Evolutionary conservation across 805 yeast species (phyloP), one percentile per base, ranked within the genome.

Genomic region (Candida ulmi): DNA sequence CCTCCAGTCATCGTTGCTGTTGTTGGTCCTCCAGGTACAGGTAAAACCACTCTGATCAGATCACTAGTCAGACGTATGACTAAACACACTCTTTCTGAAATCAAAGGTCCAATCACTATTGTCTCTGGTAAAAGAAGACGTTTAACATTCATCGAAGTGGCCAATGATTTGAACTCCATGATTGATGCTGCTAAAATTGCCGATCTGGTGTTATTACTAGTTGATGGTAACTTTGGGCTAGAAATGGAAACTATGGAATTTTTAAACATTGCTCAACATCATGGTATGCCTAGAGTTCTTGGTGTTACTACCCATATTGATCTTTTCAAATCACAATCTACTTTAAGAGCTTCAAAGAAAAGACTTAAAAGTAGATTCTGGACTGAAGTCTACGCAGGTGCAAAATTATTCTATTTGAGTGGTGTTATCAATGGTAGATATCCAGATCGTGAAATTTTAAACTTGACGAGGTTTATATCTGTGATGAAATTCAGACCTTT

Each of bases 191-290:
- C 98, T 21, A 93, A 93, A 56, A 80, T 90, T 41, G 96, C 98
- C 0, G 99, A 93, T 62, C 70, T 93, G 45, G 95, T 95, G 9
- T 69, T 93, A 36, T 61, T 93, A 44, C 66, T 93, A 73, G 79
- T 93, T 43, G 99, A 93, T 67, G 98, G 99, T 43, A 93, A 93
- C 61, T 93, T 88, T 60, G 99, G 99, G 8, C 79, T 93, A 43
- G 99, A 93, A 68, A 93, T 93, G 99, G 99, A 93, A 64, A 93
- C 99, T 8, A 95, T 93, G 98, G 99, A 93, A 64, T 93, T 93
- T 57, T 71, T 93, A 47, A 95, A 93, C 56, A 76, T 93, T 49
- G 95, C 96, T 3, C 96, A 93, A 53, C 97, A 91, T 57, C 99
- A 93, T 62, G 99, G 99, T 63, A 93, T 93, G 90, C 99, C 99